Evolutionary conservation across 345 rosid species (phyloP), one percentile per base, ranked within the genome.

Genomic region (Iberis pinnata): DNA sequence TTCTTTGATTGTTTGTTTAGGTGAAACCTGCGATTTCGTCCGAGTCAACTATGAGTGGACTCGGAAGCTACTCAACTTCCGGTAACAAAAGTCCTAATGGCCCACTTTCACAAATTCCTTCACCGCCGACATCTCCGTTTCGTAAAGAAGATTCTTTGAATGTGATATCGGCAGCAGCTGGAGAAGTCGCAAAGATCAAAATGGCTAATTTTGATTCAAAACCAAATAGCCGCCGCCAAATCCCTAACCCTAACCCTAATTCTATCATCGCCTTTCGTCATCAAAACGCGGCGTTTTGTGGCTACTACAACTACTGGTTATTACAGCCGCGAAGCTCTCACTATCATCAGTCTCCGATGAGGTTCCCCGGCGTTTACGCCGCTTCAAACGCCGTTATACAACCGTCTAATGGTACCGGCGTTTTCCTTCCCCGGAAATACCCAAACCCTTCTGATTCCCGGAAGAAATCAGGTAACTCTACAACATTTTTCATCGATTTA

Each of bases 351-450:
- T 43, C 41, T 43, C 61, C 17, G 47, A 45, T 25, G 18, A 15
- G 47, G 17, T 6, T 43, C n/a, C n/a, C n/a, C n/a, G n/a, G 78
- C 27, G 14, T 39, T 26, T 53, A 10, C 46, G 24, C 59, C 37
- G 37, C 37, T 12, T 79, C 80, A 56, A 60, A 76, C 42, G 56
- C 65, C 4, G 67, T 47, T 12, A 82, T 66, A 60, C 58, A 63
- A 8, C 67, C 71, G 31, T 74, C 76, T 13, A 32, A 79, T 1
- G 98, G 98, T 7, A 90, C 98, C 14, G 96, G 96, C 19, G 98
- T 90, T 9, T 90, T 90, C 72, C 61, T 90, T 56, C 98, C 98
- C 40, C 82, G 83, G 10, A 70, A 67, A 40, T 56, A 52, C n/a
- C 64, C 69, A 22, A 62, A 72, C 17, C 70, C 80, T 1, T 39